phyloP scores from a whole-genome alignment of 1,139 yeast genomes.

The Yamadazyma diddensiae region DNA sequence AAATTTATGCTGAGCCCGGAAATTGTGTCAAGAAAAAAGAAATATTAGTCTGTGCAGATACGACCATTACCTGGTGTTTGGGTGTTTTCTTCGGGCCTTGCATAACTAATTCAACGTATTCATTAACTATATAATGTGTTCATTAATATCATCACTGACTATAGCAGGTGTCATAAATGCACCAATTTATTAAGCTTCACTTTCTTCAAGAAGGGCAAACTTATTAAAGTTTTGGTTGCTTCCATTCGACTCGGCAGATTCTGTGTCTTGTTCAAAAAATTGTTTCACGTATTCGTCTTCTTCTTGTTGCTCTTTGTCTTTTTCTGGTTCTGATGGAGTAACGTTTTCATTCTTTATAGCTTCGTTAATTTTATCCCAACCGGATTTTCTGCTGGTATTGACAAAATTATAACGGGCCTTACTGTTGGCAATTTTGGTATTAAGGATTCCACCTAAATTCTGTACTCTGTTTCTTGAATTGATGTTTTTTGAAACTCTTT shows the following conservation, averaged over 20 bases:
- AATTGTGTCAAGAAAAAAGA: too few species aligned
- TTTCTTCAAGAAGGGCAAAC: conserved; percentile 9
- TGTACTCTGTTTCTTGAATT: conserved; percentile 44
- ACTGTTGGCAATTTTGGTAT: conserved; percentile 62
- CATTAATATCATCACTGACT: too few species aligned
- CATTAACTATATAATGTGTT: too few species aligned
- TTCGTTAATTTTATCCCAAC: conserved; percentile 67
- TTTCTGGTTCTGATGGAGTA: conserved; percentile 6
- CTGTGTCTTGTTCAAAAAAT: conserved; percentile 20
- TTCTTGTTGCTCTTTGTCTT: conserved; percentile 24
- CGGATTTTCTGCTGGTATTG: conserved; percentile 60
- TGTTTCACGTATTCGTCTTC: conserved; percentile 38
- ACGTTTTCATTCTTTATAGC: conserved; percentile 7
- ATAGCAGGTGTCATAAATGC: too few species aligned
- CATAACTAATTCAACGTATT: too few species aligned
- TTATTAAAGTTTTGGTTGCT: conserved; percentile 2
- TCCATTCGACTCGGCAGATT: conserved; percentile 1
- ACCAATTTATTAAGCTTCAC: conserved; percentile 8
- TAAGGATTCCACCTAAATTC: conserved; percentile 53
- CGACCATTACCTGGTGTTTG: too few species aligned
- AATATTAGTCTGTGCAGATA: too few species aligned
- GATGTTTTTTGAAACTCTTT: conserved; percentile 31
- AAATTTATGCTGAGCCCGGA: too few species aligned
- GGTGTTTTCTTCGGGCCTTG: too few species aligned
- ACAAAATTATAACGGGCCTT: conserved; percentile 61